phyloP scores from a whole-genome alignment of 2,329 filamentous ascomycete species.

The Penicillium sp. region DNA sequence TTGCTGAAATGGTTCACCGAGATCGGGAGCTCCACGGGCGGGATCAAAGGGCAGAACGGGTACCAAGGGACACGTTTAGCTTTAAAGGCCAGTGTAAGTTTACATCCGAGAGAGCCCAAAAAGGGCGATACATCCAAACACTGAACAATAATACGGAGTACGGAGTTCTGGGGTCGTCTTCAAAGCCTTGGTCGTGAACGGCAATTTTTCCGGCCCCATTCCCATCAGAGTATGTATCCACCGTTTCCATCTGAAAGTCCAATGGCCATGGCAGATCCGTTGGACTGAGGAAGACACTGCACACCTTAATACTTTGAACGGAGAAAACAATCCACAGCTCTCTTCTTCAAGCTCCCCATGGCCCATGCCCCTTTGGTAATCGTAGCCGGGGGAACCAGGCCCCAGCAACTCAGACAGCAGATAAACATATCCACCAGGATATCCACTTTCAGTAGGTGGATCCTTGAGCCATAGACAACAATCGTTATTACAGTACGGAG shows the following conservation, averaged over 20 bases:
- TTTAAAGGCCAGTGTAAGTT: not conserved
- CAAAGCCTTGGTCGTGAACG: not conserved
- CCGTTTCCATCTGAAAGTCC: not conserved
- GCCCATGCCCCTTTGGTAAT: not conserved
- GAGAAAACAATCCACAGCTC: not conserved
- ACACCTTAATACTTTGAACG: not conserved
- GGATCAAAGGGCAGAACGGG: conserved; percentile 9
- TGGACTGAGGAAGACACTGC: not conserved
- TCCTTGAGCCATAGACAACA: not conserved
- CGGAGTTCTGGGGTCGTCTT: not conserved
- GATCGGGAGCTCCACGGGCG: conserved; percentile 19
- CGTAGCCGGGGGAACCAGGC: conserved; percentile 11
- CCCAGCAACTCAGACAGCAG: not conserved
- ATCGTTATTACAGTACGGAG: not conserved
- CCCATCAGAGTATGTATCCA: conserved; percentile 2
- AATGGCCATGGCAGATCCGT: not conserved
- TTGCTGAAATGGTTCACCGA: conserved; percentile 32
- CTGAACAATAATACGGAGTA: no score
- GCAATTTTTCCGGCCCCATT: conserved; percentile 4
- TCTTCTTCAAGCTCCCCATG: not conserved
- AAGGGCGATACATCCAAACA: not conserved
- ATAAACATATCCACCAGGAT: not conserved
- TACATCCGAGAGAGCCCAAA: not conserved
- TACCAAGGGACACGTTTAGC: not conserved
- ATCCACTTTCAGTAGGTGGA: not conserved